phyloP scores from a whole-genome alignment of 2,329 filamentous ascomycete species.

The Arthrobotrys entomopaga region DNA sequence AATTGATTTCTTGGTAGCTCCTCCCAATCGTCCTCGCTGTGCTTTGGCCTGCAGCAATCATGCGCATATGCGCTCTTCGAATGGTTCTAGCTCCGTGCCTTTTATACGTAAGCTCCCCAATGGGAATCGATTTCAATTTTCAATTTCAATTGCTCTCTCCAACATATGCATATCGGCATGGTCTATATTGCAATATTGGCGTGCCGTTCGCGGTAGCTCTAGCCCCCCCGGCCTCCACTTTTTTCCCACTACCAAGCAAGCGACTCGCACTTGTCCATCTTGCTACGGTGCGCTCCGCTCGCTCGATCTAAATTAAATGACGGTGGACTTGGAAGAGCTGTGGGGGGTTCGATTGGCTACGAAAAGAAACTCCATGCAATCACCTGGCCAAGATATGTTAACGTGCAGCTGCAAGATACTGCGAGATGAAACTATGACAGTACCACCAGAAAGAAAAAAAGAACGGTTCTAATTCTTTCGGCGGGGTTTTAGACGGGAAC shows the following conservation, averaged over 20 bases:
- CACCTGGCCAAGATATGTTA: slow-evolving; percentile 15
- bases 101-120: no score
- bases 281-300: slow-evolving; percentile 45
- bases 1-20: no score
- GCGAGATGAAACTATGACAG: slow-evolving; percentile 5
- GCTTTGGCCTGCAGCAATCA: no score
- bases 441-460: no score
- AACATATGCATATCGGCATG: not conserved
- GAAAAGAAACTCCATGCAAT: slow-evolving; percentile 18
- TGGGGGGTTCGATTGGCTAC: slow-evolving; percentile 40
- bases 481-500: not conserved
- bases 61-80: no score
- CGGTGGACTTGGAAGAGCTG: not conserved
- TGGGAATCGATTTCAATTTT: not conserved
- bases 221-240: slow-evolving; percentile 46
- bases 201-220: slow-evolving; percentile 48
- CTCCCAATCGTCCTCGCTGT: no score
- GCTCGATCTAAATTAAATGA: slow-evolving; percentile 17
- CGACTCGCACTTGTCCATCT: no score
- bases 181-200: no score
- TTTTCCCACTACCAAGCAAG: not conserved
- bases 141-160: slow-evolving; percentile 28
- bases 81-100: no score
- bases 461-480: not conserved
- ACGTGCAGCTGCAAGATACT: slow-evolving; percentile 10